Evolutionary conservation across 108 stramenopile genomes (phyloP).

Genomic region (Skeletonema tropicum): DNA sequence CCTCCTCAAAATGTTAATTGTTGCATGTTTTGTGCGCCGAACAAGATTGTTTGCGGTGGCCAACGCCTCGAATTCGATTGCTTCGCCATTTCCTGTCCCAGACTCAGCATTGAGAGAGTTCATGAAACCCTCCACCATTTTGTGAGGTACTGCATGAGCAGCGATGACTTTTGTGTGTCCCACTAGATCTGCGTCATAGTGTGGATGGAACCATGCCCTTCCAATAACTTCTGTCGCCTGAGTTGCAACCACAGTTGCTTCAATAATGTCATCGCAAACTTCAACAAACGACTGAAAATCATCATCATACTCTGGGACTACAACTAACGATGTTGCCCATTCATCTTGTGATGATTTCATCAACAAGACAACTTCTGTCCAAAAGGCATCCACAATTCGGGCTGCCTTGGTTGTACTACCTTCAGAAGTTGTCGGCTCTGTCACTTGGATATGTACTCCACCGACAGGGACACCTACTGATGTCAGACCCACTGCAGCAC

Average conservation of each 20-base stretch:
- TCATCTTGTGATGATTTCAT: conserved; percentile 43
- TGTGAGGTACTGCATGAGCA: conserved; percentile 60
- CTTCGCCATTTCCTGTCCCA: conserved; percentile 1
- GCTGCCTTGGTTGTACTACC: conserved; percentile 18
- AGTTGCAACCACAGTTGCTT: conserved; percentile 43
- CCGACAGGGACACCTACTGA: conserved; percentile 39
- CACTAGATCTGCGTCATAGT: conserved; percentile 42
- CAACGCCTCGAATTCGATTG: conserved; percentile 18
- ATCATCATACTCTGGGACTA: conserved; percentile 46
- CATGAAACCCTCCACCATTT: conserved; percentile 57
- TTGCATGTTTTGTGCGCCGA: conserved; percentile 62
- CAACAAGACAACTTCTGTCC: conserved; percentile 43
- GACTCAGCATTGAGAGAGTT: conserved; percentile 7
- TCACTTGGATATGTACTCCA: conserved; percentile 28
- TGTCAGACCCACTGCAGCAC: conserved; percentile 59
- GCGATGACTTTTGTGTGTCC: conserved; percentile 49
- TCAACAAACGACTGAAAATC: conserved; percentile 50
- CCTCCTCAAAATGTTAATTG: conserved; percentile 60
- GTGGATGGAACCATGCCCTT: conserved; percentile 63
- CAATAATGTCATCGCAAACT: conserved; percentile 52
- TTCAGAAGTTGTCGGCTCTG: not conserved
- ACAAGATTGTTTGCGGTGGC: conserved; percentile 54
- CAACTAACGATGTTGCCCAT: conserved; percentile 54
- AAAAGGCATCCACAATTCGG: conserved; percentile 42
- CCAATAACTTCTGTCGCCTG: conserved; percentile 49